Percentiles rank a stretch among this genome's conserved stretches.
Evolutionary conservation across 371 early-diverging fungal genomes (phyloP).

Genomic region (Rhizopus microsporus): DNA sequence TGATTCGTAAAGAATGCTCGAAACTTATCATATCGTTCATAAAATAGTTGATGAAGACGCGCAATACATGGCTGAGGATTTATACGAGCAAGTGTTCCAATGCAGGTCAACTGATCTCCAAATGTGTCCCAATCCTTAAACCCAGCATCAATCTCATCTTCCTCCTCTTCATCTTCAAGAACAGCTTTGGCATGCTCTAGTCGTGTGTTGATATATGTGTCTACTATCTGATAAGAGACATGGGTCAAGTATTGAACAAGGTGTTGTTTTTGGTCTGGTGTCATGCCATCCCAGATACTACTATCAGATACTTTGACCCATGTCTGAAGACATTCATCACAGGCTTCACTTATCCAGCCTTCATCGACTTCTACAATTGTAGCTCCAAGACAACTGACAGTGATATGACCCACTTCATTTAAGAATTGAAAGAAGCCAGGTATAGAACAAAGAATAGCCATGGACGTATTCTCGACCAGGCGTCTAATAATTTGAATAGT

Average conservation of each 20-base stretch:
- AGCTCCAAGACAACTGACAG: slow-evolving; percentile 60
- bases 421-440: slow-evolving; percentile 66
- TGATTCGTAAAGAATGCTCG: slow-evolving; percentile 35
- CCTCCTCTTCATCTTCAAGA: slow-evolving; percentile 58
- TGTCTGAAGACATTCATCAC: slow-evolving; percentile 69
- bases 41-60: slow-evolving; percentile 50
- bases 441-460: slow-evolving; percentile 46
- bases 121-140: slow-evolving; percentile 75
- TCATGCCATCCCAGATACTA: slow-evolving; percentile 17
- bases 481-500: slow-evolving; percentile 54
- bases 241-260: slow-evolving; percentile 56
- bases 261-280: slow-evolving; percentile 27
- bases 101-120: slow-evolving; percentile 73
- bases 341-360: slow-evolving; percentile 67
- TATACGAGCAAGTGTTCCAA: slow-evolving; percentile 66
- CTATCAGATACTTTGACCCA: slow-evolving; percentile 66
- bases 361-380: slow-evolving; percentile 53
- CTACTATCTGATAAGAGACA: slow-evolving; percentile 61
- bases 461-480: slow-evolving; percentile 41
- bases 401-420: slow-evolving; percentile 63
- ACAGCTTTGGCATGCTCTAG: slow-evolving; percentile 60
- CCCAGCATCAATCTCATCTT: slow-evolving; percentile 59
- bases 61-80: slow-evolving; percentile 54
- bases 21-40: slow-evolving; percentile 52
- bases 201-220: slow-evolving; percentile 67